Evolutionary conservation across 1,284 basidiomycete species (phyloP).

Genomic region (Tylopilus sp.): DNA sequence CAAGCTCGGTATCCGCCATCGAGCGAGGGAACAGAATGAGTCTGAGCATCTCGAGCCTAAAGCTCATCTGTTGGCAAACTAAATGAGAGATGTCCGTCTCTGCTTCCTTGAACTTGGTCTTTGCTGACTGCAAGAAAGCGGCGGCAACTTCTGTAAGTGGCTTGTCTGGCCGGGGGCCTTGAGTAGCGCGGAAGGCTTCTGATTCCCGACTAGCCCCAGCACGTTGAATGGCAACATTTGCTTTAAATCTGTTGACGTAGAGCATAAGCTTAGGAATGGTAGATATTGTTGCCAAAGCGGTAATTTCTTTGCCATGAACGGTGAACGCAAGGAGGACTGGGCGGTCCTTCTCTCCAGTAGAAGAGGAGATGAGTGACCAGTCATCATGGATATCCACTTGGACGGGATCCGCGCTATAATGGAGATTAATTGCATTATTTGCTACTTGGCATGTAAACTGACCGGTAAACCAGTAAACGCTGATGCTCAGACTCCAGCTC

Average conservation of each 20-base stretch:
- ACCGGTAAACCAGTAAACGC: constrained; percentile 77
- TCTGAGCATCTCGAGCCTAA: constrained; percentile 57
- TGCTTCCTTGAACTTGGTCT: constrained; percentile 61
- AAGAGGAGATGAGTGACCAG: constrained; percentile 58
- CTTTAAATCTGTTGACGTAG: constrained; percentile 68
- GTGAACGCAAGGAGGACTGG: constrained; percentile 75
- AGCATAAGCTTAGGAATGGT: constrained; percentile 72
- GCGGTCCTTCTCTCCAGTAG: constrained; percentile 42
- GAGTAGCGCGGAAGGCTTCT: constrained; percentile 63
- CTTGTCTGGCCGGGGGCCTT: constrained; percentile 66
- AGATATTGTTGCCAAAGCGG: constrained; percentile 66
- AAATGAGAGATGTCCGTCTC: constrained; percentile 56
- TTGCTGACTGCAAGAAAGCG: constrained; percentile 75
- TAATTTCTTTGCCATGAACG: constrained; percentile 69
- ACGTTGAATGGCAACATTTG: constrained; percentile 68
- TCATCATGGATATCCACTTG: constrained; percentile 77
- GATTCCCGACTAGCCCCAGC: constrained; percentile 73
- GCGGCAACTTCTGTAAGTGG: constrained; percentile 79
- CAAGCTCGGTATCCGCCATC: constrained; percentile 69
- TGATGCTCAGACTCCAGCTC: constrained; percentile 76
- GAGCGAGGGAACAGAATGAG: constrained; percentile 73
- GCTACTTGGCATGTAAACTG: constrained; percentile 26
- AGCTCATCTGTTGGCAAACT: constrained; percentile 68
- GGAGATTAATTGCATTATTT: not conserved
- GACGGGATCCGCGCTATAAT: constrained; percentile 69